Evolutionary conservation across 139 green algal species (phyloP), one percentile per base, ranked within the genome.

Genomic region (Closterium sp.): DNA sequence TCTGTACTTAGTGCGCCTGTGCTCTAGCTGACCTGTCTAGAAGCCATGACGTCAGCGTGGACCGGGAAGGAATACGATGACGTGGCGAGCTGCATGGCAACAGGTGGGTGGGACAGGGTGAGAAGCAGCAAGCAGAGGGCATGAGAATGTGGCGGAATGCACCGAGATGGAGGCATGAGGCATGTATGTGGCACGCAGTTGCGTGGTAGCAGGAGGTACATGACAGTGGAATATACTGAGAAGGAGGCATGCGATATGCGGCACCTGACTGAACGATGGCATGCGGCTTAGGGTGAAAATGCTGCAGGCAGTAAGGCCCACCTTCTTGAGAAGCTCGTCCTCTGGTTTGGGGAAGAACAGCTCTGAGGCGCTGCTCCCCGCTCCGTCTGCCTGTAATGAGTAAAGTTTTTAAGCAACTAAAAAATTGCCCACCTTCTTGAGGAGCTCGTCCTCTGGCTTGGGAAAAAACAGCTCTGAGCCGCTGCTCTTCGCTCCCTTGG

Each of bases 381-480:
- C 13, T 28, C 28, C 85, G 10, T 31, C 21, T 27, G 13, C 11
- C 85, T 32, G n/a, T n/a, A n/a, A n/a, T n/a, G n/a, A n/a, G n/a
- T n/a, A n/a, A n/a, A n/a, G n/a, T n/a, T n/a, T n/a, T n/a, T n/a
- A n/a, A n/a, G n/a, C n/a, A n/a, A n/a, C n/a, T 9, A 50, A 7
- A 50, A 9, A 1, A 29, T 92, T 31, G 89, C 86, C 31, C 89
- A 95, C 17, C 92, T 96, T 91, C 89, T 98, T 97, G 45, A 98
- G 96, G 88, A 97, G 97, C 94, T 99, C 96, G 86, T 98, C 97
- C 94, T 99, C 97, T 3, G 97, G 97, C 11, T 96, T 94, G 31
- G 96, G 89, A 89, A 98, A 98, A 24, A 98, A 94, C 9, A 98
- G 50, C 28, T 94, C 91, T 84, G 22, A 29, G 9, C 7, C 21